phyloP scores from a whole-genome alignment of 305 asterid genomes.

The Fraxinus sp. region DNA sequence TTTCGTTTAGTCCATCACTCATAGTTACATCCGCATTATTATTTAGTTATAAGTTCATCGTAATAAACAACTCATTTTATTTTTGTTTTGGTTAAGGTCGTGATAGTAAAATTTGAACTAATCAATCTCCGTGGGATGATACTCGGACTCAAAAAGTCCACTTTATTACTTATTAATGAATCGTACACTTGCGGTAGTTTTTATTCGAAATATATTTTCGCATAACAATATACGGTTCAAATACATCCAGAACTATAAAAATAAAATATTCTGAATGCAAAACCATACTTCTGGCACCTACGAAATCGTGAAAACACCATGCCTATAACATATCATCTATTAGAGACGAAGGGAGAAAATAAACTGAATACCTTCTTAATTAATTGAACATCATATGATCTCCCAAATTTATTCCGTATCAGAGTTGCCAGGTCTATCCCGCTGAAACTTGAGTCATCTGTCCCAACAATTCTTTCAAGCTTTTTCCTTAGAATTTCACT shows the following conservation, averaged over 20 bases:
- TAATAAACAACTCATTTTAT: no score
- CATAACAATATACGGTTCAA: background rate
- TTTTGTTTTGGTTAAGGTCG: no score
- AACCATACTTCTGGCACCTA: background rate
- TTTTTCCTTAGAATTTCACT: conserved; percentile 58
- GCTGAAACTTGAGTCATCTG: conserved; percentile 81
- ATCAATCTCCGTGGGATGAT: no score
- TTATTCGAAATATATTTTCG: no score
- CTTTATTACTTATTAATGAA: no score
- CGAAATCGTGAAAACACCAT: background rate
- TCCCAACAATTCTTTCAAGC: conserved; percentile 76
- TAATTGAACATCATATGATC: conserved; percentile 89
- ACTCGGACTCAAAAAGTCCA: no score
- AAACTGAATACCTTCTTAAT: conserved; percentile 70
- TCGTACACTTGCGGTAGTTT: no score
- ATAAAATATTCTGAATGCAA: background rate
- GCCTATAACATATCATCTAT: background rate
- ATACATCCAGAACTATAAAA: background rate
- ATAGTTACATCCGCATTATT: no score
- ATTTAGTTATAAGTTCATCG: no score
- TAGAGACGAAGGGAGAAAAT: background rate
- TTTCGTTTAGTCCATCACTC: no score
- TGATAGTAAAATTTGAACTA: no score
- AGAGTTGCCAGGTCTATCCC: conserved; percentile 92
- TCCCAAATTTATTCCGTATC: conserved; percentile 83